Evolutionary conservation across 2,329 filamentous ascomycete species (phyloP).

Genomic region (Knufia petricola): DNA sequence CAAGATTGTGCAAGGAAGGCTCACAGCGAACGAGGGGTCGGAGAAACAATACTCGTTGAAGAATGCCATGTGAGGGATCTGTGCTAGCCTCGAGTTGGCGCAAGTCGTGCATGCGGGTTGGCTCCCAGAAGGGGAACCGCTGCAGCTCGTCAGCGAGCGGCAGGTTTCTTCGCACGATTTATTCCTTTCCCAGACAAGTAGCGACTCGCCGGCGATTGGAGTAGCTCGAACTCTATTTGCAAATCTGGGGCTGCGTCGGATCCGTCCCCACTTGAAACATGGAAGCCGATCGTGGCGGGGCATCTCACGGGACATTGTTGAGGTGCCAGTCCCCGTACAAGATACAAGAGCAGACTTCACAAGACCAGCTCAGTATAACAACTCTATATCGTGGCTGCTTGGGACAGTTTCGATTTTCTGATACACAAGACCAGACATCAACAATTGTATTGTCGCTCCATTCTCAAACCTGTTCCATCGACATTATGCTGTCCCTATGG

Average conservation of each 20-base stretch:
- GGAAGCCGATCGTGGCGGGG: not conserved
- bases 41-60: constrained; percentile 3
- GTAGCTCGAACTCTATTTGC: not conserved
- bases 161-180: not conserved
- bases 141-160: not conserved
- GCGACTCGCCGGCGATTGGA: not conserved
- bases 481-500: constrained; percentile 4
- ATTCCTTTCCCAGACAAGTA: not conserved
- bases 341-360: not conserved
- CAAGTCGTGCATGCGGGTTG: not conserved
- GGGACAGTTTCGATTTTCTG: not conserved
- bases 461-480: no score
- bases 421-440: no score
- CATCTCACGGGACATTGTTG: not conserved
- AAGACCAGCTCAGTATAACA: not conserved
- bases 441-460: not conserved
- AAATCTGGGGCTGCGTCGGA: not conserved
- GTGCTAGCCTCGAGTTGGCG: not conserved
- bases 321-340: not conserved
- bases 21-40: not conserved
- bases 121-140: not conserved
- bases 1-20: not conserved
- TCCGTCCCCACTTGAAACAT: not conserved
- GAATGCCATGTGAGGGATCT: not conserved
- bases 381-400: not conserved